These are phyloP conservation scores for Punctularia strigosozonata DNA, from an alignment of 768 basidiomycete genomes.

Conservation along the genomic window DNA sequence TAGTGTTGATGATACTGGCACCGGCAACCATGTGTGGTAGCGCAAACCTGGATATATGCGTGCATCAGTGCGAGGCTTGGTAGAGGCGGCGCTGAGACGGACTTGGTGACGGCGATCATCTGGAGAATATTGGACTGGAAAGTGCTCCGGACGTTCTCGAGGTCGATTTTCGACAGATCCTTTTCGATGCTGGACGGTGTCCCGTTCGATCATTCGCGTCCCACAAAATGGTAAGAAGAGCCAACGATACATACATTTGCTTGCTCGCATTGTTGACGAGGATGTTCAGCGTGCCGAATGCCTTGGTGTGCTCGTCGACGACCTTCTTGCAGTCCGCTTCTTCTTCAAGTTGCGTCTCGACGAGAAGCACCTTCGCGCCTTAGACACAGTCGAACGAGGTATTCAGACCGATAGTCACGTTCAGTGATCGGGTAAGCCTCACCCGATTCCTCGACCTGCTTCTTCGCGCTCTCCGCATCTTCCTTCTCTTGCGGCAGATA, in stretches of 20 bases:
- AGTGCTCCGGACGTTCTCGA: constrained; percentile 40
- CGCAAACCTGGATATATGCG: too few relatives aligned
- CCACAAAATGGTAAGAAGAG: not conserved
- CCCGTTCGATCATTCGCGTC: not conserved
- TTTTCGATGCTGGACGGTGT: constrained; percentile 24
- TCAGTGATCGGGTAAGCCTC: too few relatives aligned
- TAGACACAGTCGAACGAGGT: too few relatives aligned
- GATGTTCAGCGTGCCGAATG: constrained; percentile 36
- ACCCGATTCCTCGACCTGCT: constrained; percentile 31
- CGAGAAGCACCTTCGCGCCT: constrained; percentile 23
- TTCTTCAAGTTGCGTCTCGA: constrained; percentile 30
- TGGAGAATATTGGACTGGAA: constrained; percentile 47
- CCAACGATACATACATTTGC: constrained; percentile 15
- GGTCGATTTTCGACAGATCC: constrained; percentile 34
- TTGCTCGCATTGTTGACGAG: constrained; percentile 52
- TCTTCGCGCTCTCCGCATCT: constrained; percentile 40
- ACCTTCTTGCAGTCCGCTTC: constrained; percentile 29
- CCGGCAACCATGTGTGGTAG: constrained; percentile 50
- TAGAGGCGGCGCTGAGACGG: too few relatives aligned
- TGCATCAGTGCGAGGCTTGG: too few relatives aligned
- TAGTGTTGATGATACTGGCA: constrained; percentile 47
- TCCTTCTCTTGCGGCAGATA: constrained; percentile 44
- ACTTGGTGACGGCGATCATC: constrained; percentile 47
- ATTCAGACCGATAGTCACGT: too few relatives aligned
- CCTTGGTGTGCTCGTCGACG: constrained; percentile 34